Evolutionary conservation across 257 asterid genomes (phyloP).

Genomic region (Solanum lignicaule): DNA sequence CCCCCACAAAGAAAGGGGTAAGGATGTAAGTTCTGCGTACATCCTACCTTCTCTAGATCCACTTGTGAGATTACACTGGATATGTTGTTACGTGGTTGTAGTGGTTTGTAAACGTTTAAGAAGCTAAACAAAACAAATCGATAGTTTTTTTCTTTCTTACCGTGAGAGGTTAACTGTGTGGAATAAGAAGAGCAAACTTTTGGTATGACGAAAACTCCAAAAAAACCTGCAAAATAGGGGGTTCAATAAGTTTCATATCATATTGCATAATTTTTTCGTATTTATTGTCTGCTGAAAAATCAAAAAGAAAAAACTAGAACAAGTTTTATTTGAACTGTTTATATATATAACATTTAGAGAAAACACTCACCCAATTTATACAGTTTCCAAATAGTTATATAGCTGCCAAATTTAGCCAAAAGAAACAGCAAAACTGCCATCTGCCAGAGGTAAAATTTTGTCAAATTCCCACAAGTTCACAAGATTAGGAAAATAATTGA

Average conservation of each 20-base stretch:
- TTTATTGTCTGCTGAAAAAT: background rate
- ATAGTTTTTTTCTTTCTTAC: conserved; percentile 16
- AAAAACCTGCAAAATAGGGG: conserved; percentile 42
- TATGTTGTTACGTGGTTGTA: background rate
- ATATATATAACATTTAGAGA: background rate
- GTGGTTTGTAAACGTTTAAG: background rate
- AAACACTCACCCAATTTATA: conserved; percentile 56
- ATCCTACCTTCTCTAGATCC: background rate
- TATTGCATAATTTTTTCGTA: background rate
- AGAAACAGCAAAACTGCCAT: conserved; percentile 69
- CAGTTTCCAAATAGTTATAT: conserved; percentile 82
- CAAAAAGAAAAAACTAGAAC: background rate
- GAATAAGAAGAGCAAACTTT: conserved; percentile 76
- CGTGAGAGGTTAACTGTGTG: conserved; percentile 49
- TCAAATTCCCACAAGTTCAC: background rate
- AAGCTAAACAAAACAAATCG: background rate
- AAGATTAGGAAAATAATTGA: background rate
- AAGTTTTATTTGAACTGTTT: background rate
- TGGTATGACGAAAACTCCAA: conserved; percentile 70
- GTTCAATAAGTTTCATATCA: background rate
- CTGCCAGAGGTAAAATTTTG: conserved; percentile 22
- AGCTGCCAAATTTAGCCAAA: conserved; percentile 86
- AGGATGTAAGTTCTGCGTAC: background rate
- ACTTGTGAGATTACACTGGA: background rate
- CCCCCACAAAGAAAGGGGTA: background rate